Conservation (phyloP, 2,329 filamentous ascomycete species). For the Pseudopithomyces maydicus region DNA sequence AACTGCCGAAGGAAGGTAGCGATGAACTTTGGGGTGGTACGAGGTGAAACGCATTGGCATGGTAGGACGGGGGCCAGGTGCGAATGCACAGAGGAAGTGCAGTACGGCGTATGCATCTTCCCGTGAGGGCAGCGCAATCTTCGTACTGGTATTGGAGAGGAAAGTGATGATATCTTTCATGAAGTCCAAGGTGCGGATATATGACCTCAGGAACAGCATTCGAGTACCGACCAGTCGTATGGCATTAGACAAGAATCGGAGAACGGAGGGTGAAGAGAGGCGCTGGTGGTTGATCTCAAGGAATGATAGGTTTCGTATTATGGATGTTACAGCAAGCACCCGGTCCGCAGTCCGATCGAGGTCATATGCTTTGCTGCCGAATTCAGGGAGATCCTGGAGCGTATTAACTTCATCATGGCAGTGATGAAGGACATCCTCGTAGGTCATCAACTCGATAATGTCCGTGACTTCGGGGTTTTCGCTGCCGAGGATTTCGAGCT, state of each 20-base stretch:
- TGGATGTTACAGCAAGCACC: slow-evolving; percentile 87
- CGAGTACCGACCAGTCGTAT: slow-evolving; percentile 89
- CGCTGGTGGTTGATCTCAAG: slow-evolving; percentile 74
- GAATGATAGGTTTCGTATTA: slow-evolving; percentile 91
- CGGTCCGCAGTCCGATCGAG: slow-evolving; percentile 86
- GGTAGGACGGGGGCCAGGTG: slow-evolving; percentile 74
- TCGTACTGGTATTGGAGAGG: slow-evolving; percentile 84
- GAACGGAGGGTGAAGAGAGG: slow-evolving; percentile 75
- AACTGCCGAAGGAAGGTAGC: slow-evolving; percentile 86
- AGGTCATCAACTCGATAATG: slow-evolving; percentile 78
- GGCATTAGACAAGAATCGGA: slow-evolving; percentile 82
- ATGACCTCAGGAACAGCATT: slow-evolving; percentile 80
- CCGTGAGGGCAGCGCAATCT: slow-evolving; percentile 78
- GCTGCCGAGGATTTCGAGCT: slow-evolving; percentile 82
- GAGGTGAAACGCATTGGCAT: slow-evolving; percentile 71
- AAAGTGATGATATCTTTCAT: slow-evolving; percentile 95
- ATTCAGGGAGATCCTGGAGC: slow-evolving; percentile 72
- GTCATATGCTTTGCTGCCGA: slow-evolving; percentile 79
- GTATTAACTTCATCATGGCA: slow-evolving; percentile 74
- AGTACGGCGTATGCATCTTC: slow-evolving; percentile 87
- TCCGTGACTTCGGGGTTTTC: slow-evolving; percentile 85
- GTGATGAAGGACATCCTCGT: slow-evolving; percentile 85
- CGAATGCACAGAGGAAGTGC: slow-evolving; percentile 89
- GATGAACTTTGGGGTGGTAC: slow-evolving; percentile 81
- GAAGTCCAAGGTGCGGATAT: slow-evolving; percentile 88